phyloP scores from a whole-genome alignment of 2,329 filamentous ascomycete genomes.

The Phialophora verrucosa region DNA sequence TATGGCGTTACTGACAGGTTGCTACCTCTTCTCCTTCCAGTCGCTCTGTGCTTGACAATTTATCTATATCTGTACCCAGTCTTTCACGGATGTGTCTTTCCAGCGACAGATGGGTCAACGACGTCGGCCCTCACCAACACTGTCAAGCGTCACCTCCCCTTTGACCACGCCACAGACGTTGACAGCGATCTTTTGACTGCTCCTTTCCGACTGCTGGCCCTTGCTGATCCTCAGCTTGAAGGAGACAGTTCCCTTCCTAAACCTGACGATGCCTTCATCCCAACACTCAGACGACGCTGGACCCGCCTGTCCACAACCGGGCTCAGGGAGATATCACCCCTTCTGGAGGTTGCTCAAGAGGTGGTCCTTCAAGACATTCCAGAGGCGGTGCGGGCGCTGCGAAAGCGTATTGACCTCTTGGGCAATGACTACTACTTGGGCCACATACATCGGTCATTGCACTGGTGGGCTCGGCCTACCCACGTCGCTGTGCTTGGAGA shows the following conservation, averaged over 20 bases:
- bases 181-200: slow-evolving; percentile 50
- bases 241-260: slow-evolving; percentile 81
- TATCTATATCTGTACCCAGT: slow-evolving; percentile 90
- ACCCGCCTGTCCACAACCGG: slow-evolving; percentile 4
- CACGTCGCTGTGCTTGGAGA: slow-evolving; percentile 91
- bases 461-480: slow-evolving; percentile 83
- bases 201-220: slow-evolving; percentile 83
- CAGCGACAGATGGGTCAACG: slow-evolving; percentile 53
- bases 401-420: slow-evolving; percentile 84
- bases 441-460: slow-evolving; percentile 83
- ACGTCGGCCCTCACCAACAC: slow-evolving; percentile 44
- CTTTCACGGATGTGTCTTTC: slow-evolving; percentile 81
- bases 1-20: slow-evolving; percentile 40
- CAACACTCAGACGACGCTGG: slow-evolving; percentile 50
- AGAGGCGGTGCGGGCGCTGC: slow-evolving; percentile 66
- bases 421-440: slow-evolving; percentile 95
- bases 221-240: slow-evolving; percentile 93
- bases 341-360: slow-evolving; percentile 14
- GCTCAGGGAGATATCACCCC: slow-evolving; percentile 1
- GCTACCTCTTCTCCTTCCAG: slow-evolving; percentile 62
- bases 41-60: slow-evolving; percentile 71
- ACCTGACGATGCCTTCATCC: slow-evolving; percentile 52
- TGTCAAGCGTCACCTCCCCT: slow-evolving; percentile 45
- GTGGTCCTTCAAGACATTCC: slow-evolving; percentile 71
- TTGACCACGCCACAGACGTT: slow-evolving; percentile 20